These are phyloP conservation scores for Blastocystis hominis DNA, from an alignment of 352 stramenopile species.

Conservation along the genomic window DNA sequence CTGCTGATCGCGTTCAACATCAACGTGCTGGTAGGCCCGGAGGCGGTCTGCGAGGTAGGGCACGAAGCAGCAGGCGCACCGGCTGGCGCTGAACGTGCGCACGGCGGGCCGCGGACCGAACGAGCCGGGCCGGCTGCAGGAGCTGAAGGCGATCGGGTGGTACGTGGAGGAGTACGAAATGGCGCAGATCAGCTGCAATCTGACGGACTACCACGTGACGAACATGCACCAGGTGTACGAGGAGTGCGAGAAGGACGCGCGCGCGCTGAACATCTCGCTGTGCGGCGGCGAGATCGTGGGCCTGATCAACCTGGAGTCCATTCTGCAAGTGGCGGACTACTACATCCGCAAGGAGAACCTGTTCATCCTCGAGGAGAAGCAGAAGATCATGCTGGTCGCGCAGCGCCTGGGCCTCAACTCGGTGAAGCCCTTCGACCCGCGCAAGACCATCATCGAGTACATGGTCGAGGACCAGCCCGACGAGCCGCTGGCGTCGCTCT, in stretches of 20 bases:
- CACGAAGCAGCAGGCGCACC: conserved; percentile 61
- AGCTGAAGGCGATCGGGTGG: conserved; percentile 61
- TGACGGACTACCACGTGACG: conserved; percentile 61
- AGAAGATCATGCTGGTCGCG: conserved; percentile 60
- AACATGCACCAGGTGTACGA: conserved; percentile 61
- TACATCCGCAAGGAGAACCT: conserved; percentile 62
- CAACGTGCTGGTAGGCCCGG: conserved; percentile 54
- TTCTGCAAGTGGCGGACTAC: conserved; percentile 61
- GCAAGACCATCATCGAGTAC: conserved; percentile 60
- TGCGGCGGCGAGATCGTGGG: conserved; percentile 60
- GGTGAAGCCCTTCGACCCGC: conserved; percentile 56
- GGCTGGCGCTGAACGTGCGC: conserved; percentile 61
- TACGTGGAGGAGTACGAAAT: conserved; percentile 62
- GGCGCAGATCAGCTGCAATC: conserved; percentile 60
- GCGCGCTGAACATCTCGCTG: conserved; percentile 59
- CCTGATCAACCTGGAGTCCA: conserved; percentile 59
- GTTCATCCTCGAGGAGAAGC: conserved; percentile 60
- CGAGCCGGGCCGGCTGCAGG: conserved; percentile 59
- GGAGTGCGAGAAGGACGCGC: conserved; percentile 60
- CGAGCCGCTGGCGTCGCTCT: conserved; percentile 58
- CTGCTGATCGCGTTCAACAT: conserved; percentile 62
- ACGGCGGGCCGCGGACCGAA: conserved; percentile 58
- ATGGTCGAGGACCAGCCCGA: conserved; percentile 49
- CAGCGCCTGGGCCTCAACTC: conserved; percentile 59
- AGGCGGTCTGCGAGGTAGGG: neutral